phyloP scores from a whole-genome alignment of 2,329 filamentous ascomycete species.

The Aspergillus ochraceoroseus region DNA sequence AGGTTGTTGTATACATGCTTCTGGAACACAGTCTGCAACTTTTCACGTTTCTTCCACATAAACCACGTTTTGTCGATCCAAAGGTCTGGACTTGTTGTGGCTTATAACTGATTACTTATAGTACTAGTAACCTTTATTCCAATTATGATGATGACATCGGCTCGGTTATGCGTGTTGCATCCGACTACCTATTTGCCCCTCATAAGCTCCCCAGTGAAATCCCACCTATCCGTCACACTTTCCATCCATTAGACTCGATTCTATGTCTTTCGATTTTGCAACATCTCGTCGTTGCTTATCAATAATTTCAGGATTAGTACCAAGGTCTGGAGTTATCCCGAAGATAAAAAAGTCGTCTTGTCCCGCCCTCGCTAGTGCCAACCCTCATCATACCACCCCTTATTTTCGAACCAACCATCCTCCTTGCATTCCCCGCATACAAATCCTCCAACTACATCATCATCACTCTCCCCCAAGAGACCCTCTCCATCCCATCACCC shows the following conservation, averaged over 20 bases:
- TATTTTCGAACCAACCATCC: background rate
- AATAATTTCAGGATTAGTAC: conserved; percentile 1
- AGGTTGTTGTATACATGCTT: too few relatives aligned
- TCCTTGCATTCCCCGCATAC: background rate
- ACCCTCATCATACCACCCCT: background rate
- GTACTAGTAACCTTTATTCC: too few relatives aligned
- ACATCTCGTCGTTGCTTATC: conserved; percentile 2
- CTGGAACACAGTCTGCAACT: too few relatives aligned
- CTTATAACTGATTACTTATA: too few relatives aligned
- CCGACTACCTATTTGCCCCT: conserved; percentile 11
- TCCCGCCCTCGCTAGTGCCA: background rate
- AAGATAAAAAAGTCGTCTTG: conserved; percentile 9
- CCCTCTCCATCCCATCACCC: background rate
- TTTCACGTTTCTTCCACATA: too few relatives aligned
- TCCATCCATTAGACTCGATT: conserved; percentile 9
- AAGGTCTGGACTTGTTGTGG: too few relatives aligned
- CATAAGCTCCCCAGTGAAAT: conserved; percentile 2
- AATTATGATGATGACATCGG: conserved; percentile 1
- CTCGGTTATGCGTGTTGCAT: conserved; percentile 3
- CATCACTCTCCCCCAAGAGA: background rate
- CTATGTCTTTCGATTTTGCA: background rate
- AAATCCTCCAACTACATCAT: too few relatives aligned
- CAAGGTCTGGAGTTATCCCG: background rate
- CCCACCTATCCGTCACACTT: background rate
- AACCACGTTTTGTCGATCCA: too few relatives aligned